Percentiles rank a stretch among this genome's conserved stretches.
phyloP scores from a whole-genome alignment of 2,329 filamentous ascomycete genomes.

The Aspergillus brunneoviolaceus region DNA sequence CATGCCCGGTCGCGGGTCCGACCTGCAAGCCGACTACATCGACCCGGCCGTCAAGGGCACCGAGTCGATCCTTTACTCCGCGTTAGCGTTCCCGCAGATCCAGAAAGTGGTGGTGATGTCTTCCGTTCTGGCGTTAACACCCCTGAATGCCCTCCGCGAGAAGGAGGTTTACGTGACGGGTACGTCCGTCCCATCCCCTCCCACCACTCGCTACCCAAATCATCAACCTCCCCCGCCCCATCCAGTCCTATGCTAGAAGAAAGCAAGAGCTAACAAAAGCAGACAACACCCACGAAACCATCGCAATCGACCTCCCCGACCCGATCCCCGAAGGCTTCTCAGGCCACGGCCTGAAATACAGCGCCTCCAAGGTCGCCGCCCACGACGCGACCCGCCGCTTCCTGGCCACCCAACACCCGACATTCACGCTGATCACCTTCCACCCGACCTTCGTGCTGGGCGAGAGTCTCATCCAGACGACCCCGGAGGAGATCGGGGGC shows the following conservation, averaged over 20 bases:
- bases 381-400: neutral
- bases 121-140: slow-evolving; percentile 1
- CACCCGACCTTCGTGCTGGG: slow-evolving; percentile 4
- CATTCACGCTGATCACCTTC: neutral
- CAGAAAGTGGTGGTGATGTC: slow-evolving; percentile 10
- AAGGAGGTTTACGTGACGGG: neutral
- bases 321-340: neutral
- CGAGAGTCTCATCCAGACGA: neutral
- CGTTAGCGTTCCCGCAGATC: neutral
- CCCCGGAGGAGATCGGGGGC: neutral
- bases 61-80: neutral
- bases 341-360: neutral
- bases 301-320: neutral
- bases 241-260: neutral
- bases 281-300: slow-evolving; percentile 2
- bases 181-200: neutral
- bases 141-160: neutral
- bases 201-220: no score
- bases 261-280: neutral
- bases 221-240: neutral
- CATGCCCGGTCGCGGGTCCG: slow-evolving; percentile 6
- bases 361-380: neutral
- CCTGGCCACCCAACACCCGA: neutral
- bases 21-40: slow-evolving; percentile 7
- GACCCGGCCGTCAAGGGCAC: slow-evolving; percentile 10